Evolutionary conservation across 1,139 yeast species (phyloP).

Genomic region (Blastobotrys malaysiensis): DNA sequence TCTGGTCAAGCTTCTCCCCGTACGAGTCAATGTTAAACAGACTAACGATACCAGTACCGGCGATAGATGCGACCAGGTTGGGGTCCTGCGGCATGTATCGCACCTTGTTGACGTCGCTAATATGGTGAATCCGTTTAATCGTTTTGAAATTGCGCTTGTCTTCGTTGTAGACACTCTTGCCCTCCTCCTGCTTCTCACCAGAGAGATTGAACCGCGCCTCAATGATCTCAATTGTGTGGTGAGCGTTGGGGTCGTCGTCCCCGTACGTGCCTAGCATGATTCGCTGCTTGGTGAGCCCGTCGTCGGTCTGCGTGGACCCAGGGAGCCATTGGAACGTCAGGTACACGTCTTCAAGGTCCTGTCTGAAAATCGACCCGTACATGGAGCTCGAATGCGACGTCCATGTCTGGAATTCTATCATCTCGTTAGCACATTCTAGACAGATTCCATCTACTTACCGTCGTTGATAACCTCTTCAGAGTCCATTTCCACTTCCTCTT

Average conservation of each 20-base stretch:
- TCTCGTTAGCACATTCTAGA: neutral
- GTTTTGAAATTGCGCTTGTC: conserved; percentile 41
- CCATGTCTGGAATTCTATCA: conserved; percentile 11
- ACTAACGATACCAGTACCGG: conserved; percentile 67
- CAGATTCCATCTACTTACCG: conserved; percentile 3
- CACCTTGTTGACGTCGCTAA: conserved; percentile 60
- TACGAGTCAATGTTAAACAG: conserved; percentile 50
- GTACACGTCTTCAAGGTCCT: conserved; percentile 6
- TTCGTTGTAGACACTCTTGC: neutral
- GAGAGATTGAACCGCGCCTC: conserved; percentile 5
- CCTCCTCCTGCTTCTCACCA: conserved; percentile 3
- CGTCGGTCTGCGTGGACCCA: neutral
- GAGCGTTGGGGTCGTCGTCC: neutral
- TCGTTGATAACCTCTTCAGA: conserved; percentile 1
- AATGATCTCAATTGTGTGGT: conserved; percentile 6
- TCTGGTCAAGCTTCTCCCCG: conserved; percentile 21
- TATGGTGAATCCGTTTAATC: conserved; percentile 46
- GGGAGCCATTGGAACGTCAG: conserved; percentile 16
- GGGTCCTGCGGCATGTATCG: conserved; percentile 74
- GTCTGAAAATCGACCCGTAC: conserved; percentile 10
- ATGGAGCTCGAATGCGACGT: conserved; percentile 5
- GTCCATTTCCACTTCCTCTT: conserved; percentile 5
- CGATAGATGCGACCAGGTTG: conserved; percentile 65
- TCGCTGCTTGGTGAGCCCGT: conserved; percentile 5
- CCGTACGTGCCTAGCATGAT: conserved; percentile 10